Evolutionary conservation across 768 basidiomycete genomes (phyloP).

Genomic region (Tulasnella sp.): DNA sequence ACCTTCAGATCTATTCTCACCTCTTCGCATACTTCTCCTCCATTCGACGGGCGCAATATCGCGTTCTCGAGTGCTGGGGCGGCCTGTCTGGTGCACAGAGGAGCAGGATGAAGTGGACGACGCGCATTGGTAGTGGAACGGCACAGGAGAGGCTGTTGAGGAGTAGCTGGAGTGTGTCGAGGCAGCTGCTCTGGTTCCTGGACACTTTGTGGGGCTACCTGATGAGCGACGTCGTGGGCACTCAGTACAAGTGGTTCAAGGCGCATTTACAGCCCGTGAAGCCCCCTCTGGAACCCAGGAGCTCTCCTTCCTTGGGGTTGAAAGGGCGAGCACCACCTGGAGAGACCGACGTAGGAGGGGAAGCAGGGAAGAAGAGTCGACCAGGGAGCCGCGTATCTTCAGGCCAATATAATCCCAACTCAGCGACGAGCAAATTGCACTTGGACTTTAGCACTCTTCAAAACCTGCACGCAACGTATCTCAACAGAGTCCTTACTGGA

Average conservation of each 20-base stretch:
- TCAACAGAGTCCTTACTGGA: slow-evolving; percentile 67
- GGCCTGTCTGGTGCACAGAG: slow-evolving; percentile 79
- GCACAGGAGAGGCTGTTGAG: slow-evolving; percentile 54
- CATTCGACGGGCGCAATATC: slow-evolving; percentile 70
- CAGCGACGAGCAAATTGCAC: too few relatives aligned
- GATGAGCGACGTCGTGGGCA: slow-evolving; percentile 83
- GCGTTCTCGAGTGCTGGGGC: slow-evolving; percentile 72
- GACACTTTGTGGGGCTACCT: slow-evolving; percentile 74
- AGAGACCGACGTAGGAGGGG: too few relatives aligned
- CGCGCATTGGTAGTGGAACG: slow-evolving; percentile 63
- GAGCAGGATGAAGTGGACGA: slow-evolving; percentile 73
- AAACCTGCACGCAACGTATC: slow-evolving; percentile 66
- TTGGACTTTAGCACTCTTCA: slow-evolving; percentile 84
- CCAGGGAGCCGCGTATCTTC: not conserved
- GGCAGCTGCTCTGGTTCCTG: slow-evolving; percentile 87
- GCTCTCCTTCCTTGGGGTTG: not conserved
- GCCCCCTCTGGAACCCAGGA: slow-evolving; percentile 1
- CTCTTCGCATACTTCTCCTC: slow-evolving; percentile 78
- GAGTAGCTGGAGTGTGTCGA: slow-evolving; percentile 75
- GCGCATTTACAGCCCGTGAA: slow-evolving; percentile 34
- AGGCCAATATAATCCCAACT: not conserved
- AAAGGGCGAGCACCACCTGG: too few relatives aligned
- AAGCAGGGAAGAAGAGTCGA: not conserved
- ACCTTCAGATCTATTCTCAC: slow-evolving; percentile 60
- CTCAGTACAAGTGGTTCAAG: slow-evolving; percentile 66